Evolutionary conservation across 352 stramenopile species (phyloP), one percentile per base, ranked within the genome.

Genomic region (Pythium folliculosum): DNA sequence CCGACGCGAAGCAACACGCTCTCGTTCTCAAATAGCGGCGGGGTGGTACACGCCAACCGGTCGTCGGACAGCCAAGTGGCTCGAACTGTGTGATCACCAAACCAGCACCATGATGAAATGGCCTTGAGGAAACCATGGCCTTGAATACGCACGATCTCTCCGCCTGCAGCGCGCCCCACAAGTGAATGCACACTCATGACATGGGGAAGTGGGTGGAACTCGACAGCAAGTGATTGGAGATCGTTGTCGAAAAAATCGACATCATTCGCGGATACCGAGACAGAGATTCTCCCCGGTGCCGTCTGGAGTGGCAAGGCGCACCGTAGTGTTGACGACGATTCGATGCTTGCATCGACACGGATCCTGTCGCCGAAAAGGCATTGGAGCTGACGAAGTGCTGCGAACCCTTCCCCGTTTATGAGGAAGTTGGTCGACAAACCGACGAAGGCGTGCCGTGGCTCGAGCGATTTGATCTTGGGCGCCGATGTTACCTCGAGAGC

Each of bases 361-460:
- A 54, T 40, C 6, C 6, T 57, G 17, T 69, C 63, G 32, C 69
- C 69, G 44, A 76, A 73, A 2, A 76, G 25, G 32, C 72, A 78
- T 5, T 69, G 65, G 17, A 76, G 16, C n/a, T 60, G 54, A 35
- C 61, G 25, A 1, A 56, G 9, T 0, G 23, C 37, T 6, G 56
- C 22, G 48, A 78, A 78, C 0, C 65, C 67, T n/a, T 61, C 16
- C 9, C 71, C 71, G 10, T 38, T 22, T 16, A 73, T 67, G 23
- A 62, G 16, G 37, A 78, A 22, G 17, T 35, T 22, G 2, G 38
- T 19, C 16, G 17, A 1, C 32, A 37, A 17, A 32, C 56, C 55
- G 22, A 63, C 56, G 32, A 63, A 60, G 2, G 54, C 22, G 47
- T 57, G 21, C 10, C 5, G 62, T 59, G 61, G 56, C 13, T 63